These are phyloP conservation scores for Nissolia schottii DNA, from an alignment of 306 rosid species.

Conservation along the genomic window DNA sequence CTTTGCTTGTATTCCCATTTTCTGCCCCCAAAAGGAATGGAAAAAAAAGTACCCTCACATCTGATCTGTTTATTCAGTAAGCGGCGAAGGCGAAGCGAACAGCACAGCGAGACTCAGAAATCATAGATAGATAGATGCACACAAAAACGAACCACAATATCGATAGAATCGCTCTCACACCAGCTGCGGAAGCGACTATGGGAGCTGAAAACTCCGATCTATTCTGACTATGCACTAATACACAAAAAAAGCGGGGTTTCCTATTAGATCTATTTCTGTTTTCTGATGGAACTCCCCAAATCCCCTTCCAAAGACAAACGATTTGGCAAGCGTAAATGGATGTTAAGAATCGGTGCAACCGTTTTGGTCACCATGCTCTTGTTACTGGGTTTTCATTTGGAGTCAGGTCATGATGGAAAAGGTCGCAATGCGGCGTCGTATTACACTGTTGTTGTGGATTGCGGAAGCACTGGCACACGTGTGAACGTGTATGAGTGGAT, in stretches of 20 bases:
- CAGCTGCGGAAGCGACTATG: too few relatives aligned
- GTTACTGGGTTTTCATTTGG: constrained; percentile 45
- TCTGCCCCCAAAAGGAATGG: too few relatives aligned
- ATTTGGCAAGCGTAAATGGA: constrained; percentile 31
- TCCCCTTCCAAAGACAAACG: constrained; percentile 61
- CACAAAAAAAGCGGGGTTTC: neutral
- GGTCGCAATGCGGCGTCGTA: constrained; percentile 33
- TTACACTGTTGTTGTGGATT: constrained; percentile 74
- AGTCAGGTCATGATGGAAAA: constrained; percentile 17
- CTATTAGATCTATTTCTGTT: constrained; percentile 1
- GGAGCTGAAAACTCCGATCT: neutral
- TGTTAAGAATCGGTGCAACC: constrained; percentile 11
- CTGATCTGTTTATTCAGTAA: too few relatives aligned
- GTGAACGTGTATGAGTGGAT: constrained; percentile 68
- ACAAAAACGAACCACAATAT: too few relatives aligned
- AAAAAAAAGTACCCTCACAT: too few relatives aligned
- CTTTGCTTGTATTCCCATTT: too few relatives aligned
- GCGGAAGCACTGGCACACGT: constrained; percentile 81
- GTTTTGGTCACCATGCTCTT: constrained; percentile 33
- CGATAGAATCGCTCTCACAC: too few relatives aligned
- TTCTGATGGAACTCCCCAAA: constrained; percentile 58
- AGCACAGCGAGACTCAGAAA: too few relatives aligned
- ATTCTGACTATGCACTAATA: neutral
- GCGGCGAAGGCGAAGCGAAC: too few relatives aligned
- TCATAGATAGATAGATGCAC: too few relatives aligned